A percentile compares a stretch with the other conserved stretches of the same genome.
These are phyloP conservation scores for Monilinia vaccinii-corymbosi DNA, from an alignment of 2,329 filamentous ascomycete genomes.

Conservation along the genomic window DNA sequence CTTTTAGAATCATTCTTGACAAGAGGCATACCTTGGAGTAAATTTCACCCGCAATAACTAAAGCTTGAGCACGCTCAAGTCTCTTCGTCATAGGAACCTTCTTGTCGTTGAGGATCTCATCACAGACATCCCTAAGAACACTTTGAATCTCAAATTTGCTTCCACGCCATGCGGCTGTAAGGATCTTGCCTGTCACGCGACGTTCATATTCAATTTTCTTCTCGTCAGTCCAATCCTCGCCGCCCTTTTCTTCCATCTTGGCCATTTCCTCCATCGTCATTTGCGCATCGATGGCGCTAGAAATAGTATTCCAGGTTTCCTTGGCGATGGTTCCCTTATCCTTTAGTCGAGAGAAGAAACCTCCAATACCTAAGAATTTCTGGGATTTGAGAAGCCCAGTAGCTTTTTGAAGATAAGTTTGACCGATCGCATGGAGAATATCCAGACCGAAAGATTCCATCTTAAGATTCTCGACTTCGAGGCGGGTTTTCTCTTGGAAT, in stretches of 20 bases:
- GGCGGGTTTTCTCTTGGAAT: constrained; percentile 87
- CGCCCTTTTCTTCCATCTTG: constrained; percentile 85
- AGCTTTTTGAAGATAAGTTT: constrained; percentile 82
- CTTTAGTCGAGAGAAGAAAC: constrained; percentile 88
- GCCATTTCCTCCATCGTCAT: constrained; percentile 99
- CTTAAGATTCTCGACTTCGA: constrained; percentile 96
- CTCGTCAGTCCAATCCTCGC: constrained; percentile 98
- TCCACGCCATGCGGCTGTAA: constrained; percentile 91
- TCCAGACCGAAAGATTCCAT: constrained; percentile 98
- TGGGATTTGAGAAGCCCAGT: constrained; percentile 85
- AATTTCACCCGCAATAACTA: constrained; percentile 82
- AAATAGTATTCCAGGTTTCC: constrained; percentile 98
- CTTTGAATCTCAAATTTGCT: constrained; percentile 98
- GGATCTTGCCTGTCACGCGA: constrained; percentile 92
- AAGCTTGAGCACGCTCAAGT: constrained; percentile 80
- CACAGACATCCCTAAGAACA: constrained; percentile 89
- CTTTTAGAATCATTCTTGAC: too few species aligned
- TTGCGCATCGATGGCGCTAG: constrained; percentile 90
- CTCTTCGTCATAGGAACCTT: constrained; percentile 76
- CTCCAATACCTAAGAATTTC: constrained; percentile 91
- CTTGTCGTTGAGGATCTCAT: constrained; percentile 71
- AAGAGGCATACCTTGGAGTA: constrained; percentile 65
- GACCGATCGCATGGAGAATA: constrained; percentile 88
- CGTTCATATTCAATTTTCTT: constrained; percentile 93
- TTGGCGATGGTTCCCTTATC: constrained; percentile 96